phyloP scores from a whole-genome alignment of 805 yeast genomes.

The Candida cerambycidarum region DNA sequence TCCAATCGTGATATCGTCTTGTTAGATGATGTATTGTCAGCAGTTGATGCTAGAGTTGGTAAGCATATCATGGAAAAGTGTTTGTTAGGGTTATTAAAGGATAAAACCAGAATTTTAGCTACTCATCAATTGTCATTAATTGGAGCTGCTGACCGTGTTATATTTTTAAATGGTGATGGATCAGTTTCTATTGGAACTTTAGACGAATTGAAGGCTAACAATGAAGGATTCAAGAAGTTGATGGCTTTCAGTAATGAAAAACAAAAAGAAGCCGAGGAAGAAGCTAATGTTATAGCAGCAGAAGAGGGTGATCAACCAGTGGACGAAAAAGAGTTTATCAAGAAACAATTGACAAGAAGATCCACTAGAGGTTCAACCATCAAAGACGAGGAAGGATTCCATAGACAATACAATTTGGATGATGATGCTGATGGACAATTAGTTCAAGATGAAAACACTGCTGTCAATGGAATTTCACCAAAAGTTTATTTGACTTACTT shows the following conservation, averaged over 20 bases:
- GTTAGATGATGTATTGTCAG: conserved; percentile 36
- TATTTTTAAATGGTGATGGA: conserved; percentile 34
- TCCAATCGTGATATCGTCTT: conserved; percentile 29
- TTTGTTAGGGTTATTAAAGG: conserved; percentile 26
- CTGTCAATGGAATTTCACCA: conserved; percentile 53
- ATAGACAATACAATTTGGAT: conserved; percentile 29
- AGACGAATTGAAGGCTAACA: conserved; percentile 23
- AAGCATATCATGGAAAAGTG: conserved; percentile 35
- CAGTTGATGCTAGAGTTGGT: conserved; percentile 41
- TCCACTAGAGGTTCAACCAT: conserved; percentile 12
- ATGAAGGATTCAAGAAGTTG: conserved; percentile 27
- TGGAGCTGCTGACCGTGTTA: conserved; percentile 30
- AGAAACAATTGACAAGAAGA: conserved; percentile 27
- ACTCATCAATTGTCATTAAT: conserved; percentile 37
- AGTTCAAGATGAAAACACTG: conserved; percentile 53
- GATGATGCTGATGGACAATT: conserved; percentile 23
- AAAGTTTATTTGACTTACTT: conserved; percentile 53
- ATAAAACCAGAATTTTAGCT: conserved; percentile 35
- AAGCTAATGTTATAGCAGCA: conserved; percentile 20
- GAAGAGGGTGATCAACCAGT: conserved; percentile 16
- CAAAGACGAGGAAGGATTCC: conserved; percentile 35
- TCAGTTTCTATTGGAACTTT: conserved; percentile 29
- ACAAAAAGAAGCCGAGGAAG: conserved; percentile 20
- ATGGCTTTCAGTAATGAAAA: conserved; percentile 24
- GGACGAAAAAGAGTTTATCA: conserved; percentile 19